Evolutionary conservation across 768 basidiomycete genomes (phyloP), one percentile per base, ranked within the genome.

Genomic region (Pleurotus tuber-regium): DNA sequence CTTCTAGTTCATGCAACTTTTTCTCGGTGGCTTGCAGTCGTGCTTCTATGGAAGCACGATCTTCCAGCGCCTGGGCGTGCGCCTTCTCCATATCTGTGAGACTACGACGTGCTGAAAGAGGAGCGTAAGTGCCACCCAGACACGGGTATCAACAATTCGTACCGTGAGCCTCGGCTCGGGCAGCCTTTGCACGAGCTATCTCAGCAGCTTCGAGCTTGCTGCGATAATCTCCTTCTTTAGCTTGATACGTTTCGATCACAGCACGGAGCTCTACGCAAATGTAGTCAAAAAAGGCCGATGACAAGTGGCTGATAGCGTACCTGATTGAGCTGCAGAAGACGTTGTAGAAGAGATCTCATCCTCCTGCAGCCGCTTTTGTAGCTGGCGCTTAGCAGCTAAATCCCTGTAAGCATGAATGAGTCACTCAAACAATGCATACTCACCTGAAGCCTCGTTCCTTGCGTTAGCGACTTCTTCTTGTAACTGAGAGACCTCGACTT

Each of bases 141-240:
- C 25, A 41, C 11, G 29, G 18, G 54, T n/a, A 8, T 4, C 25
- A 24, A 6, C 24, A 16, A 11, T 46, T 30, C 72, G 46, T 53
- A 89, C 89, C 74, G 57, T 79, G 75, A 4, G 79, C 75, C 65
- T 89, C 88, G 3, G 78, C 78, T 12, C 84, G 78, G 41, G 80
- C 78, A 11, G 79, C 76, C 58, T 83, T 88, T 4, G 79, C 85
- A 40, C 79, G 74, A 5, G 80, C 82, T 44, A 88, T 80, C 60
- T 91, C 88, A 1, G 83, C 76, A 10, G 79, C 79, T 62, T 90
- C 84, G 18, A 88, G 73, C 8, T 79, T 77, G 39, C 76, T 75
- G 25, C 82, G 77, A 51, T 82, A 80, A 1, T 74, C 69, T 43
- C 78, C 74, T 28, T 81, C 76, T 59, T 89, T 87, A 25, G 77